Evolutionary conservation across 208 protist genomes (phyloP).

Genomic region (Wallacemonas sp.): DNA sequence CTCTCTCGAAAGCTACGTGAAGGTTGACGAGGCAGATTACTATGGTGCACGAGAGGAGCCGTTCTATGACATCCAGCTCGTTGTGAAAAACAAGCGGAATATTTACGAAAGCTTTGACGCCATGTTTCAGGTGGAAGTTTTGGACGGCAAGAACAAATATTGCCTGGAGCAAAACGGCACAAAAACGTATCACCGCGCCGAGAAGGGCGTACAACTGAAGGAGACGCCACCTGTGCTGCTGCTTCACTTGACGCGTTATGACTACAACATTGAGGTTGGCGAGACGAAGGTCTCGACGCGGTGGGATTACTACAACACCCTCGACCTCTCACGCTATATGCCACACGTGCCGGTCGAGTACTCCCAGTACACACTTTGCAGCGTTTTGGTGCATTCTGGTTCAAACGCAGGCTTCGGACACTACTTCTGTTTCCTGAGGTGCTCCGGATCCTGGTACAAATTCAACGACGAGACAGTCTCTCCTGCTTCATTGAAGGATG

Average conservation of each 20-base stretch:
- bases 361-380: slow-evolving; percentile 85
- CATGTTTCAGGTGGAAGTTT: slow-evolving; percentile 88
- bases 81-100: slow-evolving; percentile 83
- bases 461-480: slow-evolving; percentile 91
- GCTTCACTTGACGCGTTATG: slow-evolving; percentile 90
- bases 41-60: slow-evolving; percentile 71
- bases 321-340: slow-evolving; percentile 87
- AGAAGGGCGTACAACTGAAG: slow-evolving; percentile 85
- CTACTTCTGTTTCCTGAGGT: slow-evolving; percentile 86
- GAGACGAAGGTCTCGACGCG: slow-evolving; percentile 88
- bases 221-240: slow-evolving; percentile 83
- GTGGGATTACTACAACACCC: slow-evolving; percentile 82
- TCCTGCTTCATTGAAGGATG: slow-evolving; percentile 69
- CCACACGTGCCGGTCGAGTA: slow-evolving; percentile 49
- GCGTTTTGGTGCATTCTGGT: slow-evolving; percentile 87
- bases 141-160: slow-evolving; percentile 94
- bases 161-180: slow-evolving; percentile 78
- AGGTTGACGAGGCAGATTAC: slow-evolving; percentile 84
- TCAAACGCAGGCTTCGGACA: slow-evolving; percentile 88
- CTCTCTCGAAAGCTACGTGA: slow-evolving; percentile 77
- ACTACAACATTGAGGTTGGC: slow-evolving; percentile 82
- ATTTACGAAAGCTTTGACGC: slow-evolving; percentile 86
- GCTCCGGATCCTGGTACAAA: slow-evolving; percentile 82
- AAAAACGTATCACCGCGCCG: slow-evolving; percentile 79
- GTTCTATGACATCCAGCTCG: slow-evolving; percentile 92